Base-by-base conservation (phyloP, 805 yeast species). In the Blastobotrys parvus region DNA sequence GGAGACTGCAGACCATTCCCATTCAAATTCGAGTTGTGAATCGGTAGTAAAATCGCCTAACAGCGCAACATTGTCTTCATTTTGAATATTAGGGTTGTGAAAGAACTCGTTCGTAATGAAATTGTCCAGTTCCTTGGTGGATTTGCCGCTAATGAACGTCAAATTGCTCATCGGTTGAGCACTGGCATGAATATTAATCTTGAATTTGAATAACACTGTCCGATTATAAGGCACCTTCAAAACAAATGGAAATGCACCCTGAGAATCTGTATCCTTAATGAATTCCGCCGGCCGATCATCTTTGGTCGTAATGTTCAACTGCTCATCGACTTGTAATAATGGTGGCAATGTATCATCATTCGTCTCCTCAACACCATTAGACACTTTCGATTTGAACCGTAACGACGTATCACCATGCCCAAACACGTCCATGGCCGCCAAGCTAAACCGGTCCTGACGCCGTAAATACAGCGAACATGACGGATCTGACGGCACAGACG, bases 21-120 rank as follows among this genome's bases (percentile, higher is more conserved):
- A 65, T 3, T 46, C 47, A 53, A 67, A 65, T 21, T 59, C 59
- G 16, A 41, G 17, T 13, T 41, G 22, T n/a, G 43, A 25, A 7
- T 37, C 13, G 19, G 40, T 25, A 4, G 11, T 32, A 33, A 51
- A 53, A 42, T 61, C 66, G 38, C 68, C 69, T n/a, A 65, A 52
- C 31, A 63, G 52, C 16, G 47, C 52, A 4, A 64, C 69, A 39
- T 65, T 63, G 20, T 59, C 57, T 39, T 62, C 59, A 18, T 63
- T 61, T 39, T 64, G 69, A 20, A 65, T 49, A 43, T 65, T 62
- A 17, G 65, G 65, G 48, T 60, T 58, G 45, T 54, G 56, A 39
- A 61, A 58, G 33, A 63, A 50, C 46, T 63, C 67, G 22, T 55
- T 58, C 20, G 59, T 59, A 31, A 63, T 48, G 45, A 62, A 53